phyloP scores from a whole-genome alignment of 768 basidiomycete genomes.

The Suillus placidus region DNA sequence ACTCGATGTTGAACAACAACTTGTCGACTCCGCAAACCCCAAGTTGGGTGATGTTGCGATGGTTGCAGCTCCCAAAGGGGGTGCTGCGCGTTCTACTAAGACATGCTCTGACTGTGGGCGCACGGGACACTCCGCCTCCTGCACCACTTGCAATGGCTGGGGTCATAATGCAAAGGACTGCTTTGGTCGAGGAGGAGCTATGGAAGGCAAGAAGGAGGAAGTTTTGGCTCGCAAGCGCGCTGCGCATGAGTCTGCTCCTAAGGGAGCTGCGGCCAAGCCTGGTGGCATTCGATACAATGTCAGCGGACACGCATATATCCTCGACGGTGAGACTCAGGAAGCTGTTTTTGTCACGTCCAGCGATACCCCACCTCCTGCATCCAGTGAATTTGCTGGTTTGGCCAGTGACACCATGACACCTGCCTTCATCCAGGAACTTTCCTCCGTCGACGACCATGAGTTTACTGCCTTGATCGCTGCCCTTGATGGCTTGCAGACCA shows the following conservation, averaged over 20 bases:
- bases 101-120: too few relatives aligned
- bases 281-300: not conserved
- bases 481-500: too few relatives aligned
- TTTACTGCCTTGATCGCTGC: too few relatives aligned
- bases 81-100: too few relatives aligned
- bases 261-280: not conserved
- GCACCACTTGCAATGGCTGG: too few relatives aligned
- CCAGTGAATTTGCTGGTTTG: constrained; percentile 1
- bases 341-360: not conserved
- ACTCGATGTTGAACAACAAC: constrained; percentile 9
- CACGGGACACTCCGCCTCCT: not conserved
- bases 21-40: not conserved
- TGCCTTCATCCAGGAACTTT: not conserved
- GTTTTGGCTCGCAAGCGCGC: not conserved
- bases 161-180: not conserved
- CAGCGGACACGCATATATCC: not conserved
- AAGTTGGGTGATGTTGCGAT: not conserved
- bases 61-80: not conserved
- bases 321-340: not conserved
- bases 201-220: not conserved
- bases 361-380: not conserved
- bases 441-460: too few relatives aligned
- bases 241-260: not conserved
- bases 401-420: constrained; percentile 1
- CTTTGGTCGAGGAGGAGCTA: not conserved